A percentile compares a stretch with the other conserved stretches of the same genome.
phyloP scores from a whole-genome alignment of 164 flowering plant genomes.

The Nymphaea colorata region DNA sequence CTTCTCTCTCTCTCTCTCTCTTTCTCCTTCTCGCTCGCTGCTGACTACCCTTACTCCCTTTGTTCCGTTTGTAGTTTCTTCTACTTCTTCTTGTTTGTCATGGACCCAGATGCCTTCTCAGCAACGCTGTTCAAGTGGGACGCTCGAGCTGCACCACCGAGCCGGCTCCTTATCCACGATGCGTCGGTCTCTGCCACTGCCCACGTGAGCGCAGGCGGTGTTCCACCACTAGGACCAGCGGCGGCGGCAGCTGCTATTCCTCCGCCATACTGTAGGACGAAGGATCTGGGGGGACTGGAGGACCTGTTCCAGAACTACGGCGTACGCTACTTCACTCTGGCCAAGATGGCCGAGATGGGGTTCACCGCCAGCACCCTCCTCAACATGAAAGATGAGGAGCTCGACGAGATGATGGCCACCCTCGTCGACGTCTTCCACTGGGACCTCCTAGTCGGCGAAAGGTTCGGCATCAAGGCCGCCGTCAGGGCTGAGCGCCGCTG shows the following conservation, averaged over 20 bases:
- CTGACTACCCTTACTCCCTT: not conserved
- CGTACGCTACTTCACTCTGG: slow-evolving; percentile 67
- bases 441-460: slow-evolving; percentile 89
- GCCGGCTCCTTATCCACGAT: not conserved
- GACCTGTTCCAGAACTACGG: slow-evolving; percentile 82
- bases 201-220: not conserved
- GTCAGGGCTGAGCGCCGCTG: slow-evolving; percentile 81
- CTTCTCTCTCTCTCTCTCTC: slow-evolving; percentile 2
- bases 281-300: slow-evolving; percentile 59
- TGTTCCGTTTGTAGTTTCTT: not conserved
- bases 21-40: not conserved
- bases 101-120: slow-evolving; percentile 27
- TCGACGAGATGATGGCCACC: slow-evolving; percentile 92
- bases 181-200: not conserved
- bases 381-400: slow-evolving; percentile 89
- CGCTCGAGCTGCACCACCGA: slow-evolving; percentile 6
- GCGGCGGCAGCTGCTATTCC: slow-evolving; percentile 3
- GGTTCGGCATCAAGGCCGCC: slow-evolving; percentile 92
- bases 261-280: slow-evolving; percentile 13
- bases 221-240: slow-evolving; percentile 1
- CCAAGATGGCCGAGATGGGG: slow-evolving; percentile 87
- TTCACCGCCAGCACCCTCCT: slow-evolving; percentile 80
- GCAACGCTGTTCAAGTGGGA: slow-evolving; percentile 25
- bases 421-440: slow-evolving; percentile 69
- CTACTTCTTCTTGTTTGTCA: not conserved